Percentiles rank a stretch among this genome's conserved stretches.
These are phyloP conservation scores for Pterulicium gracile DNA, from an alignment of 1,284 basidiomycete species.

Conservation along the genomic window DNA sequence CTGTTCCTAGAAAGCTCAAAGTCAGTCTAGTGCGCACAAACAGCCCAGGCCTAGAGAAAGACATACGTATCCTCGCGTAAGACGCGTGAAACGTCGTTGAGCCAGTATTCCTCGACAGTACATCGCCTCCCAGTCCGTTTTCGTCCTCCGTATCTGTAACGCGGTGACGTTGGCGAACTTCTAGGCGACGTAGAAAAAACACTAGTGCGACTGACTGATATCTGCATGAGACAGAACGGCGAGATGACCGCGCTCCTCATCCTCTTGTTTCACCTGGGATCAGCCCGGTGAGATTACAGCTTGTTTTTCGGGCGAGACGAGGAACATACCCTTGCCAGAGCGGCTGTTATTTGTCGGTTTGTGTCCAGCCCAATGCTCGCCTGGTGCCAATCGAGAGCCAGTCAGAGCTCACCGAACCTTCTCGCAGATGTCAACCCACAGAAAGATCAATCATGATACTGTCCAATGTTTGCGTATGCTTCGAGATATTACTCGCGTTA, in stretches of 20 bases:
- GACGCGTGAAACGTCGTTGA: background rate
- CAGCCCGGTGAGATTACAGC: background rate
- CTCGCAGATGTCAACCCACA: no score
- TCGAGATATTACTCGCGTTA: background rate
- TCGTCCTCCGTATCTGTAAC: background rate
- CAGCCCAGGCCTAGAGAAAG: background rate
- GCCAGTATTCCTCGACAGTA: background rate
- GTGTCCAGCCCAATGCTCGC: background rate
- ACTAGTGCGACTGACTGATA: background rate
- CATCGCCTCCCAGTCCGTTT: background rate
- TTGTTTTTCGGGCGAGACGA: no score
- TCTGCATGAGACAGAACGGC: background rate
- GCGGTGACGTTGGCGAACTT: no score
- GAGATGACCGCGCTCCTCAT: background rate
- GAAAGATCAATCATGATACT: slow-evolving; percentile 1
- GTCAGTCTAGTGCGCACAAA: background rate
- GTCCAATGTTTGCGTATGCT: background rate
- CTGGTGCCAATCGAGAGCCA: no score
- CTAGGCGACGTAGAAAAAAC: background rate
- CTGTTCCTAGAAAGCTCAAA: background rate
- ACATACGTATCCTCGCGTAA: background rate
- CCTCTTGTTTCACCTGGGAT: background rate
- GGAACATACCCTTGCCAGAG: background rate
- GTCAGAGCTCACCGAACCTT: no score
- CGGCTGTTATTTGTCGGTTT: background rate